A percentile compares a stretch with the other conserved stretches of the same genome.
Conservation (phyloP, 2,329 filamentous ascomycete species). For the Exophiala sp. region DNA sequence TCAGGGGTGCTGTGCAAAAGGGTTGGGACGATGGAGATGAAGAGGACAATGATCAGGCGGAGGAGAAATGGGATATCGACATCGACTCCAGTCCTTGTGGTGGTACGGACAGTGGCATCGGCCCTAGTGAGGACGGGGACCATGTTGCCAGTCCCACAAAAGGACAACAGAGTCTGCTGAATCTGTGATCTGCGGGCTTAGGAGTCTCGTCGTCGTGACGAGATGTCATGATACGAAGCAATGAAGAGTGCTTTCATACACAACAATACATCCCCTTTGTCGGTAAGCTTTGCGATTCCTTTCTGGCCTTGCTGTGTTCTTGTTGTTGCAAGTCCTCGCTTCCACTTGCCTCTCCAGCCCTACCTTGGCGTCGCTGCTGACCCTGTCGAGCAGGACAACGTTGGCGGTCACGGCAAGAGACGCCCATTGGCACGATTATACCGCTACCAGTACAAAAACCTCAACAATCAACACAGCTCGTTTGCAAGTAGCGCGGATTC, state of each 20-base stretch:
- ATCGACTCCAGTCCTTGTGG: constrained; percentile 57
- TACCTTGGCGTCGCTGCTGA: background rate
- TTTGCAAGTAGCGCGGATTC: background rate
- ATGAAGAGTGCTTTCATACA: background rate
- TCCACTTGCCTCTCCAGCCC: background rate
- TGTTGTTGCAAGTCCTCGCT: background rate
- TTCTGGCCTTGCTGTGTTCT: background rate
- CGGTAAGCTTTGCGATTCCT: background rate
- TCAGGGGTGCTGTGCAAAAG: constrained; percentile 85
- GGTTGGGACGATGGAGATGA: constrained; percentile 60
- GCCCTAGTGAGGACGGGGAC: constrained; percentile 64
- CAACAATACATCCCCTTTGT: background rate
- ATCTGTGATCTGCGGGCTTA: constrained; percentile 44
- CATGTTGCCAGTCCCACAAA: constrained; percentile 56
- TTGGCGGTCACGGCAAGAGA: background rate
- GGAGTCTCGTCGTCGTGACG: background rate
- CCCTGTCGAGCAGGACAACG: background rate
- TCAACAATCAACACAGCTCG: background rate
- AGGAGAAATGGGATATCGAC: constrained; percentile 87
- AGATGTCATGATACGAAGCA: background rate
- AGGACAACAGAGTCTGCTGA: constrained; percentile 70
- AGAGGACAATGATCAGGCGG: constrained; percentile 36
- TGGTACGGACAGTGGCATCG: constrained; percentile 46
- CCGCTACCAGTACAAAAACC: background rate
- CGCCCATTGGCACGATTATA: background rate